These are phyloP conservation scores for Fragilaria crotonensis DNA, from an alignment of 108 stramenopile species.

Conservation along the genomic window DNA sequence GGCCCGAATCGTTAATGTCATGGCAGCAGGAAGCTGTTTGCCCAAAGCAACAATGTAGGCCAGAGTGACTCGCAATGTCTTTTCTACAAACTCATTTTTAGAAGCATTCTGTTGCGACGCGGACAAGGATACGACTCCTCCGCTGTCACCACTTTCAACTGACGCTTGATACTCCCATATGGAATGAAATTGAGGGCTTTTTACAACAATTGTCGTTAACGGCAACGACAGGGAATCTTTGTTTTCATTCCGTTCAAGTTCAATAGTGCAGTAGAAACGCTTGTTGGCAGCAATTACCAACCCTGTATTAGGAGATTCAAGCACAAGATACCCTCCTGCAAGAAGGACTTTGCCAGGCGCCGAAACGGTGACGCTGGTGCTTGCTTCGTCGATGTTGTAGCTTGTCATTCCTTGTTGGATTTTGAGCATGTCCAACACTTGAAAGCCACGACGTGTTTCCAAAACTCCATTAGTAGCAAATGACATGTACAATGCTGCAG, in stretches of 20 bases:
- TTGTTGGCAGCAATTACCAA: conserved; percentile 80
- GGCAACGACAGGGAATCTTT: neutral
- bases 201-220: conserved; percentile 30
- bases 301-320: conserved; percentile 84
- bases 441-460: too few relatives aligned
- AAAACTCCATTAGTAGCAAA: too few relatives aligned
- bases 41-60: conserved; percentile 28
- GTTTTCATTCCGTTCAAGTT: neutral
- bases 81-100: conserved; percentile 77
- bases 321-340: conserved; percentile 92
- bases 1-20: conserved; percentile 61
- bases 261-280: conserved; percentile 75
- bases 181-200: conserved; percentile 72
- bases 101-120: conserved; percentile 17
- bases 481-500: too few relatives aligned
- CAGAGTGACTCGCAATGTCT: conserved; percentile 62
- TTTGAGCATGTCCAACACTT: too few relatives aligned
- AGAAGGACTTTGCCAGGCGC: conserved; percentile 91
- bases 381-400: conserved; percentile 2
- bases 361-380: conserved; percentile 34
- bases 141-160: conserved; percentile 10
- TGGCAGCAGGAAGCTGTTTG: neutral
- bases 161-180: conserved; percentile 14
- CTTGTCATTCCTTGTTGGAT: too few relatives aligned
- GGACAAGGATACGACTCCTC: conserved; percentile 9